Base-by-base conservation (phyloP, 2,329 filamentous ascomycete species). In the Monosporascus cannonballus region DNA sequence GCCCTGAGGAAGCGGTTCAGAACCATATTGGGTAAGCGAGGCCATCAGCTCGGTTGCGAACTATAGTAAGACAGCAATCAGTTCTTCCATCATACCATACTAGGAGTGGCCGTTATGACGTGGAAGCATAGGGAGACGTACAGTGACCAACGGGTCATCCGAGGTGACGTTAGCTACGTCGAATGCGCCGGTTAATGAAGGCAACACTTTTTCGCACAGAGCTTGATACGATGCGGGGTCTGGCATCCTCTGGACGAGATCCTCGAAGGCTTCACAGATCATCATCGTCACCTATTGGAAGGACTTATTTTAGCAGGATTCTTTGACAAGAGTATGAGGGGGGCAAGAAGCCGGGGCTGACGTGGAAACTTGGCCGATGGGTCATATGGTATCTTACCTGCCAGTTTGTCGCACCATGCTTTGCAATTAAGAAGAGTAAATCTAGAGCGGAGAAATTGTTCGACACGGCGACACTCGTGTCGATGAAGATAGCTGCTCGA, bases 191-290 rank as follows among this genome's bases (percentile, higher is more conserved):
- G 86, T 96, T 48, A 99, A 74, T 0, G 90, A 90, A 14, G 94
- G 94, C 8, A 97, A 73, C 5, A 96, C 89, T 70, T 93, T 96
- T 61, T 83, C 77, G 67, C 93, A 96, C 6, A 99, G 79, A 11
- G 83, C 82, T 48, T 86, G 79, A 68, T 93, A 99, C 1, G 84
- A 80, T 8, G 88, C 82, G 6, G 79, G 73, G 22, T 85, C 83
- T 2, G 87, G 75, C 54, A 96, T 80, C 1, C 76, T 79, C 49
- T 80, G 76, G 6, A 92, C 87, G 52, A 96, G 85, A 44, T 94
- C 90, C 68, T 97, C 93, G 64, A 99, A 96, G 0, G 90, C 86
- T 70, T 99, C 94, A 37, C 84, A 87, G 24, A 97, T 87, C 49
- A 96, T 76, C 74, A 92, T 86, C 0, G 87, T 90, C 47, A 96